A percentile compares a stretch with the other conserved stretches of the same genome.
These are phyloP conservation scores for Umbelopsis ramanniana DNA, from an alignment of 192 early-diverging fungal species.

Conservation along the genomic window DNA sequence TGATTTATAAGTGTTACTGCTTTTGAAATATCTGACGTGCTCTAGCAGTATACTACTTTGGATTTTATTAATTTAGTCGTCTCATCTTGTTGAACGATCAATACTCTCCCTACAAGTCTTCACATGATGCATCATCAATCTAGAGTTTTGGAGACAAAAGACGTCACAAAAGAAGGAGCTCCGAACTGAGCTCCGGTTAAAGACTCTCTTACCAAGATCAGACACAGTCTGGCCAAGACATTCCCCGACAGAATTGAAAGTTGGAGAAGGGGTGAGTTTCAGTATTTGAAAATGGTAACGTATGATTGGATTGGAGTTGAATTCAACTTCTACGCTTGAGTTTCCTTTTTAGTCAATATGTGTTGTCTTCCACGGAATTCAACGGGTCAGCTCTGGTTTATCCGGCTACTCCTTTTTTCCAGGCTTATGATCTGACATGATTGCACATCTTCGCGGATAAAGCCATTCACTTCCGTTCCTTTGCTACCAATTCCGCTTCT, in stretches of 20 bases:
- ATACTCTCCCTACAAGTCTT: no score
- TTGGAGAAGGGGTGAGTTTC: neutral
- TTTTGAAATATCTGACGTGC: no score
- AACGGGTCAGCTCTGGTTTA: neutral
- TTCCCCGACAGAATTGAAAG: neutral
- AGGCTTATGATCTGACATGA: neutral
- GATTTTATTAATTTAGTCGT: no score
- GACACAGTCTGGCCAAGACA: no score
- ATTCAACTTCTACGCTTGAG: neutral
- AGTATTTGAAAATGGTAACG: neutral
- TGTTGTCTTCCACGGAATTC: neutral
- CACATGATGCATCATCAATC: no score
- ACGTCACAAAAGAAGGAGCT: no score
- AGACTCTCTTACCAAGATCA: no score
- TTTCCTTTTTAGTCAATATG: neutral
- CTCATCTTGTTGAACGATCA: no score
- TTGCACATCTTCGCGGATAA: neutral
- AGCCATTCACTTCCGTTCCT: neutral
- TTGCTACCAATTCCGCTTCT: neutral
- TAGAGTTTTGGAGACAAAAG: no score
- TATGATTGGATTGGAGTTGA: neutral
- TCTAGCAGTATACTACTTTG: no score
- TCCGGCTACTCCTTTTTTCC: slow-evolving; percentile 12
- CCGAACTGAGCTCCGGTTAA: no score
- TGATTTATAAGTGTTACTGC: no score